Conservation (phyloP, 2,329 filamentous ascomycete genomes). For the Penicillium crustosum region DNA sequence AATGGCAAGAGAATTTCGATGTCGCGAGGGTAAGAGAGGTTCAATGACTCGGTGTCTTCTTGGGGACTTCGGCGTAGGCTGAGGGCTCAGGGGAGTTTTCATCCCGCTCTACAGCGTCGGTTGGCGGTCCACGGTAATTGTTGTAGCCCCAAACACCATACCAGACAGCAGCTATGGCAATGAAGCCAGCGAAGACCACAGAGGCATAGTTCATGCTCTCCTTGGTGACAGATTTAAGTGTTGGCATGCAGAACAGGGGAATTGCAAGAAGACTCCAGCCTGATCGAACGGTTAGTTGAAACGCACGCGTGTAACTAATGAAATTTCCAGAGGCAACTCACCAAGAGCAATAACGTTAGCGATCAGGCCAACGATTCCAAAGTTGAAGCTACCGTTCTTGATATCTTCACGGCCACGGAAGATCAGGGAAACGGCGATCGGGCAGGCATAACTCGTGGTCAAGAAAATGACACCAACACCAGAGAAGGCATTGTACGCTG, state of each 20-base stretch:
- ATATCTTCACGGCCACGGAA: slow-evolving; percentile 61
- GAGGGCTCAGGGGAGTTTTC: background rate
- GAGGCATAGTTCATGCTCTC: slow-evolving; percentile 70
- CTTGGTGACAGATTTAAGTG: slow-evolving; percentile 59
- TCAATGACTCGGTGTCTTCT: background rate
- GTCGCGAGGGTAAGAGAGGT: too few relatives aligned
- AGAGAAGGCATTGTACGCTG: slow-evolving; percentile 78
- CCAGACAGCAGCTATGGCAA: slow-evolving; percentile 62
- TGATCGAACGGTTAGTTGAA: background rate
- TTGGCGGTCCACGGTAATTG: slow-evolving; percentile 46
- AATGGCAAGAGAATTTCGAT: background rate
- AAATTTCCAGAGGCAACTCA: slow-evolving; percentile 41
- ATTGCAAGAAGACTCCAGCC: slow-evolving; percentile 66
- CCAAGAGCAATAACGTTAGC: slow-evolving; percentile 65
- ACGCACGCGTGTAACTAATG: too few relatives aligned
- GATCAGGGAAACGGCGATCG: slow-evolving; percentile 63
- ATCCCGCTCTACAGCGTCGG: slow-evolving; percentile 27
- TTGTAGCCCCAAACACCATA: slow-evolving; percentile 69
- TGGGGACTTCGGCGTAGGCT: slow-evolving; percentile 4
- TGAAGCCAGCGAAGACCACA: slow-evolving; percentile 69
- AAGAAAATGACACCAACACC: slow-evolving; percentile 77
- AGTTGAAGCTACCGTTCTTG: slow-evolving; percentile 44
- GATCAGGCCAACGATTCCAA: slow-evolving; percentile 61
- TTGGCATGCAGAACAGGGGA: slow-evolving; percentile 63
- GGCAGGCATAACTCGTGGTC: slow-evolving; percentile 66